phyloP scores from a whole-genome alignment of 2,329 filamentous ascomycete species.

The Fusarium sp. region DNA sequence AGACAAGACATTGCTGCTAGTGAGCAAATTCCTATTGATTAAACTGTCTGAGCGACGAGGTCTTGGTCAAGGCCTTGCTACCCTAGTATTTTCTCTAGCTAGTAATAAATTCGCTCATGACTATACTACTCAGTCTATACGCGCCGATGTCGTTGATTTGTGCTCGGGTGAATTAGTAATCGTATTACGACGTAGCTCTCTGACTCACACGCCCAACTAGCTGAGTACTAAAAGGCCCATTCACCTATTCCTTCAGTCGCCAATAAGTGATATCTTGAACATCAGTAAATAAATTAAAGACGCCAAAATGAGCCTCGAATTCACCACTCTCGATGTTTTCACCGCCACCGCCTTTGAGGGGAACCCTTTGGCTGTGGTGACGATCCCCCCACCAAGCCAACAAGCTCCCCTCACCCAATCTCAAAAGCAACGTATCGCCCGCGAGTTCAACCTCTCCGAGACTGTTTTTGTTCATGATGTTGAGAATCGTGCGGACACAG shows the following conservation, averaged over 20 bases:
- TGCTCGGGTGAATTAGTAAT: neutral
- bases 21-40: neutral
- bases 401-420: conserved; percentile 48
- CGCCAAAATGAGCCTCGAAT: conserved; percentile 49
- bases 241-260: too few species aligned
- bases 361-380: conserved; percentile 67
- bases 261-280: fast-evolving
- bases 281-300: fast-evolving
- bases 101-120: neutral
- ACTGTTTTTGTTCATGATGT: conserved; percentile 67
- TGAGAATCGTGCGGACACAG: conserved; percentile 37
- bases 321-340: conserved; percentile 65
- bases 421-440: conserved; percentile 65
- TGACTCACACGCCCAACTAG: neutral
- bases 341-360: conserved; percentile 59
- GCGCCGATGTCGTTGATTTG: neutral
- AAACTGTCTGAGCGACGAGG: neutral
- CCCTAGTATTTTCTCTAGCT: fast-evolving
- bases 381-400: conserved; percentile 52
- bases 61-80: neutral
- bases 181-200: neutral
- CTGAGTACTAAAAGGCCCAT: neutral
- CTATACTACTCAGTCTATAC: neutral
- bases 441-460: conserved; percentile 70
- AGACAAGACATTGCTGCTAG: neutral